Conservation (phyloP, 2,329 filamentous ascomycete species). For the Didymosphaeria variabile region DNA sequence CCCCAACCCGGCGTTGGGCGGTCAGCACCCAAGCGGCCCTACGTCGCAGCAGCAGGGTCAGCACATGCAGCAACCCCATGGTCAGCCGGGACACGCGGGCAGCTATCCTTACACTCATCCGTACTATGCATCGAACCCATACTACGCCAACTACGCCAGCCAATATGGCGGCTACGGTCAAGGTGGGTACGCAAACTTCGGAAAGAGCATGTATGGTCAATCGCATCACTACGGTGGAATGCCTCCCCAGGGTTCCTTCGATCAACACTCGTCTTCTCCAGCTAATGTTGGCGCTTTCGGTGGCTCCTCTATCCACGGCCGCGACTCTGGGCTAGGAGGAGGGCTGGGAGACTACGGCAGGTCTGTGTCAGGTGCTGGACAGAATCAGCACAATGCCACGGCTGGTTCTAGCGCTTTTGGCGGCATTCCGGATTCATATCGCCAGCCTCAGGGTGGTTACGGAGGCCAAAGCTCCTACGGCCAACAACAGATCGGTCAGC, state of each 20-base stretch:
- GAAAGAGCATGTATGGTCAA: slow-evolving; percentile 70
- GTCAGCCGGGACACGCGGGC: slow-evolving; percentile 55
- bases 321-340: slow-evolving; percentile 56
- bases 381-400: slow-evolving; percentile 61
- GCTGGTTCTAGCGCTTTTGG: slow-evolving; percentile 60
- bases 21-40: slow-evolving; percentile 60
- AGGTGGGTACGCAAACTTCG: slow-evolving; percentile 61
- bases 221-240: slow-evolving; percentile 67
- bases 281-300: slow-evolving; percentile 66
- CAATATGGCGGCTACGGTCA: slow-evolving; percentile 66
- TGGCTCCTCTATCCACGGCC: slow-evolving; percentile 56
- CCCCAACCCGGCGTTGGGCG: slow-evolving; percentile 77
- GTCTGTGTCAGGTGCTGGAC: slow-evolving; percentile 65
- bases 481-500: slow-evolving; percentile 61
- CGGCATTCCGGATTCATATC: slow-evolving; percentile 67
- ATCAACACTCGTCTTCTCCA: slow-evolving; percentile 70
- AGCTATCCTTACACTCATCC: slow-evolving; percentile 63
- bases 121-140: slow-evolving; percentile 68
- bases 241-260: slow-evolving; percentile 65
- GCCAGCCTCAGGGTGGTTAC: slow-evolving; percentile 66
- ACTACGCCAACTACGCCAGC: slow-evolving; percentile 70
- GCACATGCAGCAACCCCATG: slow-evolving; percentile 60
- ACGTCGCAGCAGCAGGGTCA: slow-evolving; percentile 55
- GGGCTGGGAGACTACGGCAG: slow-evolving; percentile 69
- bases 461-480: slow-evolving; percentile 59